A percentile compares a stretch with the other conserved stretches of the same genome.
phyloP scores from a whole-genome alignment of 345 rosid species.

The Lenwebbia sp. region DNA sequence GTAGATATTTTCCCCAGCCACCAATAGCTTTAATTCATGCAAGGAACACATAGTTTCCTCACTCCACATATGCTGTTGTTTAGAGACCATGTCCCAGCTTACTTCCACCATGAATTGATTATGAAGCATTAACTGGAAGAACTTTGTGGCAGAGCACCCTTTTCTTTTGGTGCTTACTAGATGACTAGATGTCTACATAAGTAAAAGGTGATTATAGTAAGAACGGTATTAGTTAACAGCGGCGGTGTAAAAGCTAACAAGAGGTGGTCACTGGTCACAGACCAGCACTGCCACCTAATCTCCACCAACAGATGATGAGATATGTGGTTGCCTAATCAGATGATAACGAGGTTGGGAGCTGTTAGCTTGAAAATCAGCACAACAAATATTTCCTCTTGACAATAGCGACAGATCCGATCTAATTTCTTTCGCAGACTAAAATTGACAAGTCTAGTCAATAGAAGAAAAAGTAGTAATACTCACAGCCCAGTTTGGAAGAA shows the following conservation, averaged over 20 bases:
- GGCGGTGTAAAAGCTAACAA: background rate
- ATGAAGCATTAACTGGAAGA: background rate
- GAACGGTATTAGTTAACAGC: background rate
- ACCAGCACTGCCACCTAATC: background rate
- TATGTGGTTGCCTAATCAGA: background rate
- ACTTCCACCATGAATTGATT: background rate
- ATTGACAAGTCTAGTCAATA: background rate
- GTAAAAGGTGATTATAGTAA: background rate
- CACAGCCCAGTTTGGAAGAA: conserved; percentile 98
- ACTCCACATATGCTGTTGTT: background rate
- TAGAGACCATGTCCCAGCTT: background rate
- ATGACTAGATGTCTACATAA: background rate
- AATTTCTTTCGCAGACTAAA: background rate
- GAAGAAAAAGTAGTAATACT: conserved; percentile 14
- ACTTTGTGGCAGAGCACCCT: background rate
- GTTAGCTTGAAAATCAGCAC: background rate
- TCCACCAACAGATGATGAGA: background rate
- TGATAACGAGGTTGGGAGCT: background rate
- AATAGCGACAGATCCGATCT: background rate
- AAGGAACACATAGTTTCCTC: background rate
- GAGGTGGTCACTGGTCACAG: background rate
- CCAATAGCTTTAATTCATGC: background rate
- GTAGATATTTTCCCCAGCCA: background rate
- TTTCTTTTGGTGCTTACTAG: background rate
- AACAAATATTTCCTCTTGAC: background rate